Conservation (phyloP, 768 basidiomycete species). For the Hericium alpestre region DNA sequence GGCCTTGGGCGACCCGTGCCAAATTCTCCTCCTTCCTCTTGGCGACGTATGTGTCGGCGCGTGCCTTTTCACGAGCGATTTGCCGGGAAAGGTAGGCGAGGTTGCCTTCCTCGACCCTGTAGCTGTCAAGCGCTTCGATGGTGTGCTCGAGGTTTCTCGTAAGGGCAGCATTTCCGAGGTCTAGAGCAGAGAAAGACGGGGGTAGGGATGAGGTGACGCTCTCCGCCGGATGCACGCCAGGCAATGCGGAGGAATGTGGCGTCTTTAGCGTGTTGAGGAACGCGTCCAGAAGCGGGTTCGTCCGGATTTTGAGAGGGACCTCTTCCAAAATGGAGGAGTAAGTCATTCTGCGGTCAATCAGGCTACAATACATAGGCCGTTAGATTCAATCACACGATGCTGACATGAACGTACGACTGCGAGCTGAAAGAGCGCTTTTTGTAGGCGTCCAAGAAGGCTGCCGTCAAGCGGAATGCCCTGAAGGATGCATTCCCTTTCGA, state of each 20-base stretch:
- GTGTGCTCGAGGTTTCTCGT: slow-evolving; percentile 75
- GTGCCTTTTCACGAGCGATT: slow-evolving; percentile 74
- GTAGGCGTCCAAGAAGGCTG: slow-evolving; percentile 71
- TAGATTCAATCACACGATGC: not conserved
- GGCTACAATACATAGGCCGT: slow-evolving; percentile 28
- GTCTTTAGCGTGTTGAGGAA: slow-evolving; percentile 61
- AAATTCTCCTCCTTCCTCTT: slow-evolving; percentile 88
- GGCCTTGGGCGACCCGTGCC: slow-evolving; percentile 66
- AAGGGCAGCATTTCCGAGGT: slow-evolving; percentile 60
- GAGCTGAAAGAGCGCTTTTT: slow-evolving; percentile 79
- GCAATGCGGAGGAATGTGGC: slow-evolving; percentile 28
- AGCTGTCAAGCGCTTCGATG: slow-evolving; percentile 74
- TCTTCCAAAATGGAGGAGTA: slow-evolving; percentile 82
- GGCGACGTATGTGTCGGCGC: slow-evolving; percentile 67
- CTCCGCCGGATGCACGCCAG: slow-evolving; percentile 27
- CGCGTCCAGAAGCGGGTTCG: slow-evolving; percentile 67
- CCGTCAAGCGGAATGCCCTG: slow-evolving; percentile 78
- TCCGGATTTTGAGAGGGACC: slow-evolving; percentile 75
- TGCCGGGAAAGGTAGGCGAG: slow-evolving; percentile 81
- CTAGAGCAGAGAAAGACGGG: slow-evolving; percentile 56
- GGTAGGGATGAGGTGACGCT: slow-evolving; percentile 27
- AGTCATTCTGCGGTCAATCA: slow-evolving; percentile 71
- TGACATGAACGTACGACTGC: slow-evolving; percentile 46
- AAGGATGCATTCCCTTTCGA: slow-evolving; percentile 79
- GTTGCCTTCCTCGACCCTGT: slow-evolving; percentile 87